Evolutionary conservation across 352 stramenopile genomes (phyloP), one percentile per base, ranked within the genome.

Genomic region (Phytophthora multivora): DNA sequence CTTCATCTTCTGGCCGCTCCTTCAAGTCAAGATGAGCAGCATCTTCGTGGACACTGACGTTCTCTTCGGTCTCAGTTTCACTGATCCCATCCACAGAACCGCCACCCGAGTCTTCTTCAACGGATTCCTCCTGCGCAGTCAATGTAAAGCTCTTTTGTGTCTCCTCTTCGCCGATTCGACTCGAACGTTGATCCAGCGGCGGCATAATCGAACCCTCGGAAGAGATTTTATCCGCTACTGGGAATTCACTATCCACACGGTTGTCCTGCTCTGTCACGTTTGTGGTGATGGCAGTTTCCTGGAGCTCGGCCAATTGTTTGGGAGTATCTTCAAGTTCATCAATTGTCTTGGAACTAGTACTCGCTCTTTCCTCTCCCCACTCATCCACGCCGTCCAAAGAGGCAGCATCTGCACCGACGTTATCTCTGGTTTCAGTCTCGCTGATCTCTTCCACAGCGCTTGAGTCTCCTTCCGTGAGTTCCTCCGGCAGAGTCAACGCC

Each of bases 71-170:
- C 26, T 55, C 33, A 36, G 5, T n/a, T 19, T 45, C 59, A 3
- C 18, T 57, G 19, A 53, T 53, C 51, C 54, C 59, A 23, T 57
- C 45, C 8, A 51, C 28, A 5, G n/a, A 13, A 38, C 15, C 8
- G 28, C 21, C 21, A 4, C 21, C 13, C 9, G 19, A 5, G n/a
- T 40, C 23, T 25, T 41, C 26, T 19, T 49, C 35, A 9, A 4
- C 9, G 21, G 3, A 1, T 16, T 47, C n/a, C 36, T 59, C 30
- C 5, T 55, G 28, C 0, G 28, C 13, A 33, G 19, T 16, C 21
- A 33, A 33, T 13, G 9, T 9, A 33, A 3, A 13, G 8, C 9
- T 9, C 28, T 33, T 33, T 13, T 33, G 28, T 13, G 28, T 9
- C 28, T 33, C 28, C 28, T 33, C 28, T 33, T 33, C 28, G 11